Percentiles rank a stretch among this genome's conserved stretches.
These are phyloP conservation scores for Sporobolomyces roseus DNA, from an alignment of 768 basidiomycete species.

Conservation along the genomic window DNA sequence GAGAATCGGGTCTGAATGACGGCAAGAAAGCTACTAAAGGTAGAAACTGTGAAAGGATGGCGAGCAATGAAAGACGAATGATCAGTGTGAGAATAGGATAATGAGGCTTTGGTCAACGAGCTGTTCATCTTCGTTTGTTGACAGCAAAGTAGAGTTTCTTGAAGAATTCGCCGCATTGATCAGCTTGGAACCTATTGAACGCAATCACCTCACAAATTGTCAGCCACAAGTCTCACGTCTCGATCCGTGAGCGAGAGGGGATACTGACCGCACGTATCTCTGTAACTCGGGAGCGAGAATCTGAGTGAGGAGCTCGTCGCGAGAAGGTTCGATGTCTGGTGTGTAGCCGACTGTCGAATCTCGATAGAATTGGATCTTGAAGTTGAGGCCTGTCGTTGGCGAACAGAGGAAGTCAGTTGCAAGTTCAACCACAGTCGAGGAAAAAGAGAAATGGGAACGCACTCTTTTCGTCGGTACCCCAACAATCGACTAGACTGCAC, in stretches of 20 bases:
- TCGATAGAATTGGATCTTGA: conserved; percentile 34
- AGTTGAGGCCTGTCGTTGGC: conserved; percentile 26
- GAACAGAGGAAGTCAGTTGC: neutral
- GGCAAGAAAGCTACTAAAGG: no score
- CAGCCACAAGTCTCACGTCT: neutral
- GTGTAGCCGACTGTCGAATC: conserved; percentile 27
- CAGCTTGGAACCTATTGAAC: conserved; percentile 17
- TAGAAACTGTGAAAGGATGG: no score
- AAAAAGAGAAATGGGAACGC: neutral
- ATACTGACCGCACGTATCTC: conserved; percentile 23
- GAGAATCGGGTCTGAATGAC: no score
- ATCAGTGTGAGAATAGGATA: no score
- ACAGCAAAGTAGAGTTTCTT: conserved; percentile 17
- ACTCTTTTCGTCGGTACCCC: conserved; percentile 25
- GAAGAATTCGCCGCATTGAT: conserved; percentile 27
- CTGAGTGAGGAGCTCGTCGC: conserved; percentile 18
- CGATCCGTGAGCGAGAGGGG: neutral
- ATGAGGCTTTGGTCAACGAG: no score
- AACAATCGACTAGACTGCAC: conserved; percentile 34
- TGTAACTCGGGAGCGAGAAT: conserved; percentile 11
- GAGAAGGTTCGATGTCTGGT: conserved; percentile 29
- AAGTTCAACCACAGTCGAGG: no score
- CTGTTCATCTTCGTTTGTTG: conserved; percentile 17
- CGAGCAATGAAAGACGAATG: neutral
- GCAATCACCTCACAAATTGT: neutral